Percentiles rank a stretch among this genome's conserved stretches.
Conservation (phyloP, 805 yeast genomes). For the Priceomyces medius region DNA sequence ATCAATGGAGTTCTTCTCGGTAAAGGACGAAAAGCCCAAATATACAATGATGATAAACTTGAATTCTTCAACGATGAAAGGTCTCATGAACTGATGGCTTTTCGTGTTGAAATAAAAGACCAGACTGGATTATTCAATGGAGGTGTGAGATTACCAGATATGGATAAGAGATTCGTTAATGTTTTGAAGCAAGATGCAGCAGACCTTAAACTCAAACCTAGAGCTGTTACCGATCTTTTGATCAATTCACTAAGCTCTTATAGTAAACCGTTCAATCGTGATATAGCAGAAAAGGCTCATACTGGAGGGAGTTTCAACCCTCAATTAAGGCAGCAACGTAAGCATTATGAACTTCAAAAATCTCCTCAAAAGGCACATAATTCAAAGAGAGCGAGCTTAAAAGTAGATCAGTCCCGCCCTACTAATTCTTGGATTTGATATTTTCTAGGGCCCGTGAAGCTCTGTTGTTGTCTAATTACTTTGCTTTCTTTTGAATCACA, state of each 20-base stretch:
- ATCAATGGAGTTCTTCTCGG: constrained; percentile 61
- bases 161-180: constrained; percentile 18
- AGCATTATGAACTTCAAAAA: constrained; percentile 17
- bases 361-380: constrained; percentile 18
- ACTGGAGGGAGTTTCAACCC: constrained; percentile 31
- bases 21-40: constrained; percentile 57
- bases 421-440: constrained; percentile 20
- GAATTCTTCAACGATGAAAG: constrained; percentile 63
- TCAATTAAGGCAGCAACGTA: constrained; percentile 28
- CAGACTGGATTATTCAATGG: constrained; percentile 62
- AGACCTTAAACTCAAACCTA: constrained; percentile 30
- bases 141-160: constrained; percentile 29
- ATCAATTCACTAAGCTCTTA: constrained; percentile 7
- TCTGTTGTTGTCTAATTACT: no score
- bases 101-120: constrained; percentile 53
- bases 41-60: constrained; percentile 65
- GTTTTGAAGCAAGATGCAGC: constrained; percentile 24
- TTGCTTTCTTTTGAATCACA: no score
- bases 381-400: constrained; percentile 27
- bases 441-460: no score
- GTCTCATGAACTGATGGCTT: constrained; percentile 53
- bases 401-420: constrained; percentile 26
- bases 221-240: constrained; percentile 15
- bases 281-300: constrained; percentile 9
- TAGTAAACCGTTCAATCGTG: constrained; percentile 5